Base-by-base conservation (phyloP, 805 yeast species). In the Candida boleticola region DNA sequence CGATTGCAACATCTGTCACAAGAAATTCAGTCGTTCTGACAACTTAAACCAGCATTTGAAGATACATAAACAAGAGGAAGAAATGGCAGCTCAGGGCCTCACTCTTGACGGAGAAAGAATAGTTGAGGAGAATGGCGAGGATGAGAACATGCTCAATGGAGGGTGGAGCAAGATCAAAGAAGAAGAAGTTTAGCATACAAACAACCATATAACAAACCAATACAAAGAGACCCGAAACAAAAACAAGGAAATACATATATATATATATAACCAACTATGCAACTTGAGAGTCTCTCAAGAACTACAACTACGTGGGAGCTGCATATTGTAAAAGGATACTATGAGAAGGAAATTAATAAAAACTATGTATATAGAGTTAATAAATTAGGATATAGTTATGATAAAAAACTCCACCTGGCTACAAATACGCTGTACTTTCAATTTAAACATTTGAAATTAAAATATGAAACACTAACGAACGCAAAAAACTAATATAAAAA, bases 11-110 rank as follows among this genome's bases (percentile, higher is more conserved):
- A 66, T 76, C 18, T 83, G 89, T 54, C 73, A 72, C 26, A 80
- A 82, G 55, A 78, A 80, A 51, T 83, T 83, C 50, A 79, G 85
- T 45, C 65, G 89, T 49, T 71, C 80, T 18, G 89, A 83, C 56
- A 83, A 83, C 50, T 60, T 83, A 50, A 74, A 76, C 34, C 88
- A 83, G 56, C 89, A 83, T 57, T 70, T 81, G 45, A 81, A 80
- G 52, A 77, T 79, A 9, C 87, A 83, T 46, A 57, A 58, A 38
- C 58, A 49, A 39, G 61, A 59, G 40, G 61, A 54, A 42, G 62
- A 52, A 25, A 44, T 14, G 34, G 35, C 21, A 10, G 39, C 31
- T 31, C 35, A 31, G 21, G 35, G 35, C 11, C 35, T 31, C 9
- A 17, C 35, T 17, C 18, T 31, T 5, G 18, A 11, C 18, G 37